Evolutionary conservation across 352 stramenopile species (phyloP).

Genomic region (Phytophthora aleatoria): DNA sequence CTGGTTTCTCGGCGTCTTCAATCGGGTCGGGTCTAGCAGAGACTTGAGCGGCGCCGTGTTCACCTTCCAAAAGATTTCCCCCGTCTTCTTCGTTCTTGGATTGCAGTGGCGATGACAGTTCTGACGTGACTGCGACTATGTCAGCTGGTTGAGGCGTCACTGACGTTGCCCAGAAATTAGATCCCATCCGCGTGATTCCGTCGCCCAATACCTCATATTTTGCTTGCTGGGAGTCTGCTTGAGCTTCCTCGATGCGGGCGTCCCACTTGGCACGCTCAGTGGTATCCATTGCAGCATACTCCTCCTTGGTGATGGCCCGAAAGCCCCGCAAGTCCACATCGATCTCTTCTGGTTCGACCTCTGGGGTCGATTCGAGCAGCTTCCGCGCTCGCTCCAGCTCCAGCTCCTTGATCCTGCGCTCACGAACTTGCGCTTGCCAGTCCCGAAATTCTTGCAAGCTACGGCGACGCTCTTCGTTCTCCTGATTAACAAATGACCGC

Average conservation of each 20-base stretch:
- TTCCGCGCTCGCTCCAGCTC: slow-evolving; percentile 50
- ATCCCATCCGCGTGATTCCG: slow-evolving; percentile 45
- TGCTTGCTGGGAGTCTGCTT: slow-evolving; percentile 44
- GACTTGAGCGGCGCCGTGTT: background rate
- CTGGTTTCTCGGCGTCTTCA: slow-evolving; percentile 20
- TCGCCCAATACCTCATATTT: slow-evolving; percentile 48
- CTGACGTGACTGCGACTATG: background rate
- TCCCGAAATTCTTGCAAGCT: slow-evolving; percentile 80
- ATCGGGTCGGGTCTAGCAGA: background rate
- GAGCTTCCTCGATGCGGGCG: slow-evolving; percentile 56
- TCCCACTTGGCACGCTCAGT: slow-evolving; percentile 63
- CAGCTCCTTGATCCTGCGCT: slow-evolving; percentile 65
- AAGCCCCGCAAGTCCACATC: slow-evolving; percentile 52
- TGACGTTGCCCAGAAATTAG: slow-evolving; percentile 54
- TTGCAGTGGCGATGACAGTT: slow-evolving; percentile 2
- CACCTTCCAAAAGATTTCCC: background rate
- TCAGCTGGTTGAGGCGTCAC: background rate
- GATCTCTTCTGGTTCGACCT: slow-evolving; percentile 27
- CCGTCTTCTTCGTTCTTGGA: background rate
- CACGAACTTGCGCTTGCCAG: slow-evolving; percentile 74
- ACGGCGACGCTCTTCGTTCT: slow-evolving; percentile 71
- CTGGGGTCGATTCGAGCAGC: slow-evolving; percentile 26
- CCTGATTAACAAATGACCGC: slow-evolving; percentile 71
- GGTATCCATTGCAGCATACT: slow-evolving; percentile 55
- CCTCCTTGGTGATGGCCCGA: slow-evolving; percentile 64